phyloP scores from a whole-genome alignment of 495 filamentous ascomycete species.

The Acidomyces sp. region DNA sequence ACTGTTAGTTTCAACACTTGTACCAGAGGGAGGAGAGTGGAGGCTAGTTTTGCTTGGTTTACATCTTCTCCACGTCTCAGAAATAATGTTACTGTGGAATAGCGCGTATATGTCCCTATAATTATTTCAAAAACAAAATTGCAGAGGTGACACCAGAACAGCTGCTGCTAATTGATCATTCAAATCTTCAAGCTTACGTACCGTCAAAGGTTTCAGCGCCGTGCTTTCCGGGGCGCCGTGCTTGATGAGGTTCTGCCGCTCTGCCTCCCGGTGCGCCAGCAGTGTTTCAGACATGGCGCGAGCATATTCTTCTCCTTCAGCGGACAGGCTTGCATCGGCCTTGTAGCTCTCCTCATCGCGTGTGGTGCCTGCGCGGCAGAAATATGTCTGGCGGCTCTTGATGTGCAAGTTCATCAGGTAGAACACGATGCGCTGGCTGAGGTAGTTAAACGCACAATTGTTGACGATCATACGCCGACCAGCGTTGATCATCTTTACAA shows the following conservation, averaged over 20 bases:
- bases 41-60: too few species aligned
- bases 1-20: too few species aligned
- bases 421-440: slow-evolving; percentile 92
- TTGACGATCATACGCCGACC: slow-evolving; percentile 87
- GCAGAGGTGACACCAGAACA: too few species aligned
- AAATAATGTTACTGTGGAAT: too few species aligned
- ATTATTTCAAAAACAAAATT: too few species aligned
- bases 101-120: too few species aligned
- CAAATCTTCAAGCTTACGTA: too few species aligned
- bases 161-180: too few species aligned
- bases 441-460: slow-evolving; percentile 87
- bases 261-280: slow-evolving; percentile 65
- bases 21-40: too few species aligned
- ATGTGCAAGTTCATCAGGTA: slow-evolving; percentile 96
- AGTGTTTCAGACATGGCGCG: slow-evolving; percentile 75
- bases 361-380: slow-evolving; percentile 65
- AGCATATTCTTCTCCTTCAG: slow-evolving; percentile 74
- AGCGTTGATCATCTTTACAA: slow-evolving; percentile 99
- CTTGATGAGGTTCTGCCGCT: slow-evolving; percentile 53
- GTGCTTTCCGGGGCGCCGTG: slow-evolving; percentile 50
- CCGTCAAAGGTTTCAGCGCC: slow-evolving; percentile 64
- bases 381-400: slow-evolving; percentile 85
- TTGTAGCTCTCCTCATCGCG: slow-evolving; percentile 79
- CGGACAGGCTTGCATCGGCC: slow-evolving; percentile 68
- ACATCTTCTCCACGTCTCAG: too few species aligned